A percentile compares a stretch with the other conserved stretches of the same genome.
Conservation (phyloP, 2,329 filamentous ascomycete genomes). For the Colletotrichum sublineola region DNA sequence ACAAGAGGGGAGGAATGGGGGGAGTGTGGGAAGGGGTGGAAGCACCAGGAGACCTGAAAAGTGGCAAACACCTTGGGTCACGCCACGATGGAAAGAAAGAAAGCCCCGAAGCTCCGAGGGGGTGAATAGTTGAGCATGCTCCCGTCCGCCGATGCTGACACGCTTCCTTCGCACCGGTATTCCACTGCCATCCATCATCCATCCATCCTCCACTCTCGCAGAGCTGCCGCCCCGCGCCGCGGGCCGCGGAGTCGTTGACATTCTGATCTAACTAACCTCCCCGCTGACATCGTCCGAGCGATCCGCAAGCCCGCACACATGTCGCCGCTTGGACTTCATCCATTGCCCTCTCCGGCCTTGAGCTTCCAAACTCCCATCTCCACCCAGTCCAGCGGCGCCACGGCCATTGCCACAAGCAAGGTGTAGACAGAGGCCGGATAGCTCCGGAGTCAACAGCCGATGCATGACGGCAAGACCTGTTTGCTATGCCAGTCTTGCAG, state of each 20-base stretch:
- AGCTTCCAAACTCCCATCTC: constrained; percentile 10
- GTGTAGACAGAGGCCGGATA: neutral
- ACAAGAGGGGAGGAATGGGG: constrained; percentile 12
- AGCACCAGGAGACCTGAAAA: neutral
- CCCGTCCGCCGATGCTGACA: neutral
- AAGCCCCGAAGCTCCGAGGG: too few species aligned
- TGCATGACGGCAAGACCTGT: constrained; percentile 4
- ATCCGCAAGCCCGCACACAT: constrained; percentile 14
- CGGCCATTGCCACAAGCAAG: neutral
- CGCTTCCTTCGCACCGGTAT: neutral
- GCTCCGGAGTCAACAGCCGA: neutral
- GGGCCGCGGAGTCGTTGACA: neutral
- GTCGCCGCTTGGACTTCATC: neutral
- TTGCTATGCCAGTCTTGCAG: constrained; percentile 5
- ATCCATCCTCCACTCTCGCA: neutral
- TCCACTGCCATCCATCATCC: neutral
- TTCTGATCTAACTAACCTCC: neutral
- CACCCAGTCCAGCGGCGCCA: constrained; percentile 16
- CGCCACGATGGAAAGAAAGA: neutral
- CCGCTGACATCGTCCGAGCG: constrained; percentile 25
- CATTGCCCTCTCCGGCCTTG: neutral
- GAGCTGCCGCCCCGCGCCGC: neutral
- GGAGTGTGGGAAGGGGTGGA: constrained; percentile 1
- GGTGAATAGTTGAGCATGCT: neutral
- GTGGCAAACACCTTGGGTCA: neutral